Percentiles rank a stretch among this genome's conserved stretches.
These are phyloP conservation scores for Castanea sativa DNA, from an alignment of 306 rosid genomes.

Conservation along the genomic window DNA sequence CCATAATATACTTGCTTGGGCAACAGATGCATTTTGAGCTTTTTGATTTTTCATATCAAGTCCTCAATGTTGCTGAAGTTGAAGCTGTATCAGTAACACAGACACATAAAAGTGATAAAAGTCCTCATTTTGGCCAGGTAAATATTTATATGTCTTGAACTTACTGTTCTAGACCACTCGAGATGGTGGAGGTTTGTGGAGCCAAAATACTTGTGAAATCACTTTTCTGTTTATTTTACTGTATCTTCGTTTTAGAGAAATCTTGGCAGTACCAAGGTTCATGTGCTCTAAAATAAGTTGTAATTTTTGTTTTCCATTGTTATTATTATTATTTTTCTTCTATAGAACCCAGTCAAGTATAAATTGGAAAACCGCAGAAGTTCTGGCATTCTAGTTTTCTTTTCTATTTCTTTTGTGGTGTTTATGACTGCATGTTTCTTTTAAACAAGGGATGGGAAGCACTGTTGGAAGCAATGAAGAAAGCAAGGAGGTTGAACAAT, in stretches of 20 bases:
- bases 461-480: slow-evolving; percentile 85
- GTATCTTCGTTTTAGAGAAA: neutral
- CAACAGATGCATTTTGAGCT: slow-evolving; percentile 97
- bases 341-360: neutral
- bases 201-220: neutral
- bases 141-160: slow-evolving; percentile 8
- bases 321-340: neutral
- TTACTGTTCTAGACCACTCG: neutral
- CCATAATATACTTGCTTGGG: slow-evolving; percentile 91
- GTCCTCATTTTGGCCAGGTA: slow-evolving; percentile 70
- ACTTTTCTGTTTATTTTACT: neutral
- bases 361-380: neutral
- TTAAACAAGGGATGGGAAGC: slow-evolving; percentile 80
- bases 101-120: slow-evolving; percentile 58
- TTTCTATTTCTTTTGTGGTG: slow-evolving; percentile 7
- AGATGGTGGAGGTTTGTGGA: neutral
- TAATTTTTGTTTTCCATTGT: neutral
- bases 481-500: slow-evolving; percentile 93
- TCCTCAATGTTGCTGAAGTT: slow-evolving; percentile 92
- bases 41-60: slow-evolving; percentile 93
- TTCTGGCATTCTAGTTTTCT: neutral
- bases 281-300: neutral
- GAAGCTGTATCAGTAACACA: slow-evolving; percentile 62
- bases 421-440: neutral
- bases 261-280: neutral